phyloP scores from a whole-genome alignment of 371 early-diverging fungal genomes.

The Mortierella sp. region DNA sequence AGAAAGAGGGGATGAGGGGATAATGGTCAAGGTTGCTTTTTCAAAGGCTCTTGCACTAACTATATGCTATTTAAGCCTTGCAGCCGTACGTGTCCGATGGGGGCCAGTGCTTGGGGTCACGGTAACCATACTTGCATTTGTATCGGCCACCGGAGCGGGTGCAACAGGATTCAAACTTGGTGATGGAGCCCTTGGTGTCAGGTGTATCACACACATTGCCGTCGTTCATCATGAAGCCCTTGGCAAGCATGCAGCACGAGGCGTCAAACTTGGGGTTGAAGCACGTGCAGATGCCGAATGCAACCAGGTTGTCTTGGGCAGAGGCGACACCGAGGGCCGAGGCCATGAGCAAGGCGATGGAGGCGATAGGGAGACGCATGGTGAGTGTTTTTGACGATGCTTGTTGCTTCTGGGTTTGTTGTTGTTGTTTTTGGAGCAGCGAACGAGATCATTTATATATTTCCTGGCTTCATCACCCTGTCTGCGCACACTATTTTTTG shows the following conservation, averaged over 20 bases:
- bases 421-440: no score
- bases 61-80: neutral
- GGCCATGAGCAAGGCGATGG: constrained; percentile 19
- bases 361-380: constrained; percentile 23
- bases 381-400: constrained; percentile 5
- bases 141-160: constrained; percentile 13
- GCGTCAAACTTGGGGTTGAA: constrained; percentile 27
- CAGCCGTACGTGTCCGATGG: constrained; percentile 31
- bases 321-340: neutral
- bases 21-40: no score
- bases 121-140: constrained; percentile 40
- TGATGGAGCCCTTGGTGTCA: neutral
- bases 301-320: neutral
- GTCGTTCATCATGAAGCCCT: constrained; percentile 15
- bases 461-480: no score
- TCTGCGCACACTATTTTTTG: no score
- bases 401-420: no score
- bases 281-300: constrained; percentile 27
- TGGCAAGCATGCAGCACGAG: constrained; percentile 27
- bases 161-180: constrained; percentile 16
- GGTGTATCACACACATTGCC: constrained; percentile 26
- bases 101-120: constrained; percentile 32
- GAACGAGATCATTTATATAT: no score
- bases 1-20: no score
- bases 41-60: no score